Conservation (phyloP, 1,284 basidiomycete genomes). For the Gomphus bonarii region DNA sequence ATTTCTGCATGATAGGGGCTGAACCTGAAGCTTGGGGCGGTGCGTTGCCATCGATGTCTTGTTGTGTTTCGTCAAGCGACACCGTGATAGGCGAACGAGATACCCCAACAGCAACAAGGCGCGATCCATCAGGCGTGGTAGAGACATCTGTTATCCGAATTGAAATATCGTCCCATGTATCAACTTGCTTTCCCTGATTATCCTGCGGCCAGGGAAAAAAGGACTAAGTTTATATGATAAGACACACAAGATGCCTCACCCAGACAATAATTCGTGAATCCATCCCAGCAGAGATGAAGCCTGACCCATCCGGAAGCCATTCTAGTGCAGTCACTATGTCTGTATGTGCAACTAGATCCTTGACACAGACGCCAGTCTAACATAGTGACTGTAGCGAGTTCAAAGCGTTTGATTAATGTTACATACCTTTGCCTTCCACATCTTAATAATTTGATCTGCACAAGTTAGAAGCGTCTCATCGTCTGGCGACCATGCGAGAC, state of each 20-base stretch:
- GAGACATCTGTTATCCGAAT: conserved; percentile 84
- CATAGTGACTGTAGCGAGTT: neutral
- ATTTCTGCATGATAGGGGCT: conserved; percentile 28
- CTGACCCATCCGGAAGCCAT: conserved; percentile 83
- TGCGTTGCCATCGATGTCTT: conserved; percentile 15
- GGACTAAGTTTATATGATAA: neutral
- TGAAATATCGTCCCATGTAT: conserved; percentile 64
- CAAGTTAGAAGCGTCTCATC: conserved; percentile 76
- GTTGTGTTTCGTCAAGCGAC: neutral
- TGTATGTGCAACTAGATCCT: conserved; percentile 59
- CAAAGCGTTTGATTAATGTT: neutral
- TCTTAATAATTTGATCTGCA: conserved; percentile 67
- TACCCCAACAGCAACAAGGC: conserved; percentile 78
- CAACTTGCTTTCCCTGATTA: conserved; percentile 56
- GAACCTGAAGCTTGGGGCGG: conserved; percentile 19
- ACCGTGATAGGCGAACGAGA: conserved; percentile 25
- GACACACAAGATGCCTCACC: conserved; percentile 39
- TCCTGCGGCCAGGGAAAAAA: conserved; percentile 39
- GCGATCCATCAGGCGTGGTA: conserved; percentile 76
- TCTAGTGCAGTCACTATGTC: conserved; percentile 82
- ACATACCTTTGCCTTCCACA: conserved; percentile 78
- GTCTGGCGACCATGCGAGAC: conserved; percentile 85
- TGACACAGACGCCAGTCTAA: conserved; percentile 61
- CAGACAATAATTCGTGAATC: conserved; percentile 85
- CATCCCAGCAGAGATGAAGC: conserved; percentile 85